Evolutionary conservation across 2,329 filamentous ascomycete species (phyloP), one percentile per base, ranked within the genome.

Genomic region (Verticillium nubilum): DNA sequence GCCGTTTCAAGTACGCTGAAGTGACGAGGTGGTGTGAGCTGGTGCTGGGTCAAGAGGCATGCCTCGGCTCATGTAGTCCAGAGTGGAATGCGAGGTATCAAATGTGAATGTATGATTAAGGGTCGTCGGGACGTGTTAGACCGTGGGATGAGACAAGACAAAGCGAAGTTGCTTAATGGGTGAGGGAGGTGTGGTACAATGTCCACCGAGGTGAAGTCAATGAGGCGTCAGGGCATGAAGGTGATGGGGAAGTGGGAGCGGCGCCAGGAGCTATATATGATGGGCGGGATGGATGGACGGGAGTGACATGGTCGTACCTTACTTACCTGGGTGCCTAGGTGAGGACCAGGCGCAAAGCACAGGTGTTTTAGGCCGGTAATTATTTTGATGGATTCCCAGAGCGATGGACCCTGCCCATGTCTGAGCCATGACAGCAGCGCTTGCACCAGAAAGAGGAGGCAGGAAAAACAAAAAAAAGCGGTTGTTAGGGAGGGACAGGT

Each of bases 381-480:
- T 56, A 47, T 47, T 56, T 37, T 56, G 54, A 56, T 56, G 54
- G 54, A 55, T 56, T 35, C n/a, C 23, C 23, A 27, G 23, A 56
- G 28, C 19, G 54, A 55, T 33, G 33, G 54, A 62, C 62, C 62
- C 59, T 62, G 62, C 54, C 61, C 57, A 59, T 62, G 62, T 63
- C 62, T 62, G 62, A 62, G 62, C 62, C 60, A 63, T 63, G 61
- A 63, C 62, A 61, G 62, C 62, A 63, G 62, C 58, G 61, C 62
- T 62, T 61, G 62, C 59, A 56, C 61, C 60, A 29, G 50, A 47
- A 56, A 47, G 42, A 23, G 42, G 23, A 47, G 42, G 42, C n/a
- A 23, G 42, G 23, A 47, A 19, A 19, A 23, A 47, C 23, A 47
- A 23, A 1, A 47, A 47, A 47, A 47, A 47, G 23, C 42, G 42